phyloP scores from a whole-genome alignment of 805 yeast species.

The Kuraishia capsulata region DNA sequence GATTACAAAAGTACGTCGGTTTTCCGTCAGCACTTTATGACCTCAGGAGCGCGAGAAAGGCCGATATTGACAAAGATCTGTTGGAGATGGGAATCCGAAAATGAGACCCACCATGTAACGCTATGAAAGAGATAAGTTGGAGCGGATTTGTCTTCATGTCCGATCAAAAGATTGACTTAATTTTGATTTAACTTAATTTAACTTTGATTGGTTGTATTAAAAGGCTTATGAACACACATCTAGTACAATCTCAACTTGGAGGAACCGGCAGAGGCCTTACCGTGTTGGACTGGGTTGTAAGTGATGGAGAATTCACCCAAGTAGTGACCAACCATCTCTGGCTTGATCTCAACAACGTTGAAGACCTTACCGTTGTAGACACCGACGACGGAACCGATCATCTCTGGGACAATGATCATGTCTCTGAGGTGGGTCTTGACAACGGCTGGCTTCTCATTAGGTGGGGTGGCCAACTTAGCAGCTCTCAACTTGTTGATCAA shows the following conservation, averaged over 20 bases:
- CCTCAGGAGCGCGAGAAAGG: conserved; percentile 51
- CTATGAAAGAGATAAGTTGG: neutral
- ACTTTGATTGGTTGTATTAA: neutral
- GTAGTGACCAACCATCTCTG: conserved; percentile 99
- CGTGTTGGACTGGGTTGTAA: conserved; percentile 99
- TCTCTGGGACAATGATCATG: conserved; percentile 98
- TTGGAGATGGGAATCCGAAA: conserved; percentile 42
- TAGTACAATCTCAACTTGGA: conserved; percentile 27
- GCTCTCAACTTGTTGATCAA: conserved; percentile 96
- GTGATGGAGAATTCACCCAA: conserved; percentile 99
- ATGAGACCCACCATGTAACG: conserved; percentile 1
- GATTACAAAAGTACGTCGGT: conserved; percentile 58
- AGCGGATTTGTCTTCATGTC: too few relatives aligned
- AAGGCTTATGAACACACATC: conserved; percentile 6
- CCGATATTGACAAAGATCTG: conserved; percentile 72
- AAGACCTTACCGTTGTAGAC: conserved; percentile 99
- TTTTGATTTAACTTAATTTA: neutral
- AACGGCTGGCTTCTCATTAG: conserved; percentile 93
- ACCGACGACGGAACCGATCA: conserved; percentile 98
- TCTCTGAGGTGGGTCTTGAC: conserved; percentile 99
- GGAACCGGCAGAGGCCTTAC: conserved; percentile 35
- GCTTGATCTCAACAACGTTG: conserved; percentile 98
- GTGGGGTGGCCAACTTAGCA: conserved; percentile 84
- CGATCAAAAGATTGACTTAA: neutral
- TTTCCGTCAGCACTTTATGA: conserved; percentile 76